Base-by-base conservation (phyloP, 2,329 filamentous ascomycete species). In the Trichoderma koningiopsis region DNA sequence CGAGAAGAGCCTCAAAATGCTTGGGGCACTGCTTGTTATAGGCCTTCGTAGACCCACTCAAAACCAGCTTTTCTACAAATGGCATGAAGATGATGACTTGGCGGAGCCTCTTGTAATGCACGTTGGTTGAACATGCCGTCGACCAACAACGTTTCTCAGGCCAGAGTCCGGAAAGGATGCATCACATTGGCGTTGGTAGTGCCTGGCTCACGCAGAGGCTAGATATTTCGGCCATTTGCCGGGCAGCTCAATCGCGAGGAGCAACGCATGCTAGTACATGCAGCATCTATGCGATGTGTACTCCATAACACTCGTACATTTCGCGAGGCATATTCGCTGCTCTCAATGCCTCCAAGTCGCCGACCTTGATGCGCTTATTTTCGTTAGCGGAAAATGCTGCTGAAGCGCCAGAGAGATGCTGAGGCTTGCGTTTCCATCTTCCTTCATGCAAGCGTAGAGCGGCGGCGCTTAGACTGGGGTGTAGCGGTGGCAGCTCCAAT, bases 381-480 rank as follows among this genome's bases (percentile, higher is more conserved):
- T 61, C 24, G 31, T 53, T 61, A 35, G 65, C 40, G 43, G 57
- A 55, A 29, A 40, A 53, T 7, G 22, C 43, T 35, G 58, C n/a
- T 57, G 53, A 69, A 49, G 60, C 59, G 68, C 40, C 31, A 69
- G 60, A 64, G 37, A 55, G 68, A 64, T 64, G 37, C 43, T 64
- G 68, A 40, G 29, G 35, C 67, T 52, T 40, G 37, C 31, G 24
- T 52, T 52, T 59, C 37, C 49, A 40, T 59, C 16, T 33, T n/a
- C 29, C 27, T 43, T 58, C 47, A 37, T 59, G 52, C 62, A 40
- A 33, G 60, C 56, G 52, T 55, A 64, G 49, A 64, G 49, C 53
- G 68, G 68, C 68, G 68, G 68, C 68, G 68, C 68, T 69, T 69
- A 69, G 43, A 33, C 59, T 56, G 59, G 59, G 67, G 67, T 68